Evolutionary conservation across 306 rosid species (phyloP).

Genomic region (Aeschynomene evenia): DNA sequence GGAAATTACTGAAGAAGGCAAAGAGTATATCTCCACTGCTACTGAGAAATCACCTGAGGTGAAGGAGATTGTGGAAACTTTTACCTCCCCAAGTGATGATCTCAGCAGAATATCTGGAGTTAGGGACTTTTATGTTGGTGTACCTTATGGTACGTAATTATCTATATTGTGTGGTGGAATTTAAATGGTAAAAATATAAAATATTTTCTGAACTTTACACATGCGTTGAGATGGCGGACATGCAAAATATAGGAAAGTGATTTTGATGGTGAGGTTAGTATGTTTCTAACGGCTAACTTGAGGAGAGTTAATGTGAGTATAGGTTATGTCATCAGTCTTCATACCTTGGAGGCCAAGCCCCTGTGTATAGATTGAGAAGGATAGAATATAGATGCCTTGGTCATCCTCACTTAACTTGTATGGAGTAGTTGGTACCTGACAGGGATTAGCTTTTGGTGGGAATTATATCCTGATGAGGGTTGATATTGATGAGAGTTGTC

Average conservation of each 20-base stretch:
- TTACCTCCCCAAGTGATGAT: slow-evolving; percentile 60
- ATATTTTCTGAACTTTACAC: background rate
- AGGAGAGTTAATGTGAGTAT: background rate
- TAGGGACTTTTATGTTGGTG: slow-evolving; percentile 82
- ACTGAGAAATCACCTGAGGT: slow-evolving; percentile 78
- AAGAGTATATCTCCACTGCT: slow-evolving; percentile 64
- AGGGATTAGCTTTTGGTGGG: slow-evolving; percentile 5
- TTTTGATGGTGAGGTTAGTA: background rate
- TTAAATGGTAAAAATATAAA: background rate
- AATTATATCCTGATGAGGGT: background rate
- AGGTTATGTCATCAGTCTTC: background rate
- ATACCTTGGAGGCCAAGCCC: background rate
- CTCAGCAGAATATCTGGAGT: slow-evolving; percentile 55
- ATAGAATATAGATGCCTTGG: background rate
- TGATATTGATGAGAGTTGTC: background rate
- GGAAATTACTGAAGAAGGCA: slow-evolving; percentile 74
- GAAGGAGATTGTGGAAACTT: slow-evolving; percentile 75
- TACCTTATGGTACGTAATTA: slow-evolving; percentile 81
- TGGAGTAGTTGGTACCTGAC: background rate
- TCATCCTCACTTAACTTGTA: slow-evolving; percentile 15
- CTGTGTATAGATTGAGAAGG: background rate
- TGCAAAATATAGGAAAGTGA: slow-evolving; percentile 3
- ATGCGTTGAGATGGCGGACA: background rate
- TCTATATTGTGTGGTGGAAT: slow-evolving; percentile 9
- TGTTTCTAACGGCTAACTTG: background rate